Percentiles rank a stretch among this genome's conserved stretches.
These are phyloP conservation scores for Alternaria gansuensis DNA, from an alignment of 2,329 filamentous ascomycete species.

Conservation along the genomic window DNA sequence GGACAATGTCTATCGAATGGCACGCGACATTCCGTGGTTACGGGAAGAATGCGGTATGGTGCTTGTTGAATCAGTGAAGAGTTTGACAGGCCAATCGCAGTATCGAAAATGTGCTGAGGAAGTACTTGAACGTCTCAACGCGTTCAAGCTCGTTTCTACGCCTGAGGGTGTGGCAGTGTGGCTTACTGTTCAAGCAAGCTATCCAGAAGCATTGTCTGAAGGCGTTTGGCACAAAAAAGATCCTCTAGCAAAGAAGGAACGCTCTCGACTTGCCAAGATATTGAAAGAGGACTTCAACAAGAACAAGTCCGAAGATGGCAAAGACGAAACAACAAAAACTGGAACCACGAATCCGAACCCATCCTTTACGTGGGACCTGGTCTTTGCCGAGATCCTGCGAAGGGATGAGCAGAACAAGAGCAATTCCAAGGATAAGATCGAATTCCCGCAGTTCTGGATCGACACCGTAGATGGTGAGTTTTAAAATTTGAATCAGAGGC, in stretches of 20 bases:
- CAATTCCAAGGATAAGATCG: slow-evolving; percentile 50
- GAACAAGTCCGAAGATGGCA: slow-evolving; percentile 58
- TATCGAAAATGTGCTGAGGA: slow-evolving; percentile 67
- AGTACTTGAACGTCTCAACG: slow-evolving; percentile 69
- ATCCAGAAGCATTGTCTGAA: slow-evolving; percentile 70
- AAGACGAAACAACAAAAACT: slow-evolving; percentile 63
- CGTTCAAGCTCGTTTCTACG: slow-evolving; percentile 75
- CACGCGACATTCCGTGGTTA: slow-evolving; percentile 86
- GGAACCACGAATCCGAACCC: slow-evolving; percentile 81
- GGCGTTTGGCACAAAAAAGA: slow-evolving; percentile 78
- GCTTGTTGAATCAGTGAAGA: slow-evolving; percentile 74
- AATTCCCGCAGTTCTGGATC: slow-evolving; percentile 83
- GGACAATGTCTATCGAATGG: slow-evolving; percentile 75
- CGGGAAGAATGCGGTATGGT: slow-evolving; percentile 87
- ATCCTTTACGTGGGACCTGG: slow-evolving; percentile 86
- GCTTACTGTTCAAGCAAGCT: slow-evolving; percentile 73
- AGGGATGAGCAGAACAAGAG: slow-evolving; percentile 36
- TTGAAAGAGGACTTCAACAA: slow-evolving; percentile 76
- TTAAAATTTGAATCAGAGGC: background rate
- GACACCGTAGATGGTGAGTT: slow-evolving; percentile 83
- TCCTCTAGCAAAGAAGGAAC: slow-evolving; percentile 74
- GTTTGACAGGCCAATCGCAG: slow-evolving; percentile 55
- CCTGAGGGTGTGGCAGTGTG: slow-evolving; percentile 91
- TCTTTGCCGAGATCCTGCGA: slow-evolving; percentile 62
- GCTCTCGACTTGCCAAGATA: slow-evolving; percentile 74